Conservation (phyloP, 1,284 basidiomycete genomes). For the Ganoderma multipileum region DNA sequence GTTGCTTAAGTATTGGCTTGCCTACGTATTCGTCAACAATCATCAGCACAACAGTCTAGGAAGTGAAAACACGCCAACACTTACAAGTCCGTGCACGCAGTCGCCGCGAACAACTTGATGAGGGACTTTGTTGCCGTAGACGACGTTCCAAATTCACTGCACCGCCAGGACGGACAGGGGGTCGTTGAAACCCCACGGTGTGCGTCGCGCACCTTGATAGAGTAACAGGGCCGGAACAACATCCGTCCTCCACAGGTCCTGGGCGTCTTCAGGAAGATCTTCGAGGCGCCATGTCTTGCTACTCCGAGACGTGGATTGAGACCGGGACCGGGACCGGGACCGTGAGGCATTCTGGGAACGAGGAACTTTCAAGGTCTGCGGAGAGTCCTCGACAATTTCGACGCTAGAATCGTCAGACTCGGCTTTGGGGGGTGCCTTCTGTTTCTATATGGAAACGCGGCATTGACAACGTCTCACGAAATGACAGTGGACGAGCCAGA, state of each 20-base stretch:
- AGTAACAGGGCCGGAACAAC: neutral
- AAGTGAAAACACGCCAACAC: neutral
- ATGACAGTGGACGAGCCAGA: too few relatives aligned
- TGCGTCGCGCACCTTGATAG: neutral
- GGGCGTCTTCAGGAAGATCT: neutral
- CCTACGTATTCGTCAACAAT: neutral
- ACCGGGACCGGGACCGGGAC: neutral
- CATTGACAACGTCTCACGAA: too few relatives aligned
- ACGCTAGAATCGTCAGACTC: too few relatives aligned
- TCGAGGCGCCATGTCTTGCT: neutral
- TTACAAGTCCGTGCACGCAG: neutral
- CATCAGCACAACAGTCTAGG: neutral
- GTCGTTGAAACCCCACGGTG: neutral
- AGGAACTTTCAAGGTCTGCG: neutral
- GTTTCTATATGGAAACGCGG: too few relatives aligned
- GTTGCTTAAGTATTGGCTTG: neutral
- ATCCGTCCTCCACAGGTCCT: neutral
- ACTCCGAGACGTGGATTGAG: neutral
- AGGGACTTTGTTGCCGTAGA: neutral
- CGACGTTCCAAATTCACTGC: neutral
- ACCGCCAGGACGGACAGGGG: neutral
- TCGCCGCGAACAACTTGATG: neutral
- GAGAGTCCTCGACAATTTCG: neutral
- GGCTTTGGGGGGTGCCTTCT: too few relatives aligned
- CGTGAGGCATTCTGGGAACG: neutral